phyloP scores from a whole-genome alignment of 2,329 filamentous ascomycete species.

The Colletotrichum simmondsii region DNA sequence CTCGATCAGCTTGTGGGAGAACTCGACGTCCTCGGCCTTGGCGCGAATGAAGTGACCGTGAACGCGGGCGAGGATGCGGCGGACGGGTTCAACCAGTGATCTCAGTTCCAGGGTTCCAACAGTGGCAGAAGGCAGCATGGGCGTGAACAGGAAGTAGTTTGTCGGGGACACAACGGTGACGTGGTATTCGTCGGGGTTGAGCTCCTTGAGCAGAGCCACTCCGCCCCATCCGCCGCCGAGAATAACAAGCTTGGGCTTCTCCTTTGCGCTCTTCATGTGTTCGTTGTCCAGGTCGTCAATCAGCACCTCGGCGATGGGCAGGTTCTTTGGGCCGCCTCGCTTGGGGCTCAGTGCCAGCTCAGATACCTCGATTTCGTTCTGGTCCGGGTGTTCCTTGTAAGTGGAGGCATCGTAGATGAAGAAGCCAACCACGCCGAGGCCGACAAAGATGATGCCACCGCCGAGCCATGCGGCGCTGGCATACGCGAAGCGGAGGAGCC shows the following conservation, averaged over 20 bases:
- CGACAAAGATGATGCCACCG: conserved; percentile 77
- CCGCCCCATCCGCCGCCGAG: conserved; percentile 96
- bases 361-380: conserved; percentile 84
- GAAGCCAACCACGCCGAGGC: conserved; percentile 79
- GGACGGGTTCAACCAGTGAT: conserved; percentile 92
- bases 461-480: conserved; percentile 79
- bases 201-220: conserved; percentile 88
- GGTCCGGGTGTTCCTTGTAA: conserved; percentile 77
- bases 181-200: conserved; percentile 93
- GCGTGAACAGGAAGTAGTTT: conserved; percentile 98
- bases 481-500: conserved; percentile 69
- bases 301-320: conserved; percentile 88
- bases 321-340: conserved; percentile 90
- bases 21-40: conserved; percentile 88
- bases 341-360: conserved; percentile 83
- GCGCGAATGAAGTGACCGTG: conserved; percentile 92
- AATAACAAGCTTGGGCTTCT: conserved; percentile 93
- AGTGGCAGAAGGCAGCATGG: conserved; percentile 96
- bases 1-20: conserved; percentile 91
- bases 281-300: conserved; percentile 89
- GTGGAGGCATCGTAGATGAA: conserved; percentile 95
- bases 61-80: conserved; percentile 81
- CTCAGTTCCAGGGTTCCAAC: conserved; percentile 93
- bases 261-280: conserved; percentile 75
- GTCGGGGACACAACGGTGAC: conserved; percentile 94